A percentile compares a stretch with the other conserved stretches of the same genome.
phyloP scores from a whole-genome alignment of 2,329 filamentous ascomycete genomes.

The Fusarium hostae region DNA sequence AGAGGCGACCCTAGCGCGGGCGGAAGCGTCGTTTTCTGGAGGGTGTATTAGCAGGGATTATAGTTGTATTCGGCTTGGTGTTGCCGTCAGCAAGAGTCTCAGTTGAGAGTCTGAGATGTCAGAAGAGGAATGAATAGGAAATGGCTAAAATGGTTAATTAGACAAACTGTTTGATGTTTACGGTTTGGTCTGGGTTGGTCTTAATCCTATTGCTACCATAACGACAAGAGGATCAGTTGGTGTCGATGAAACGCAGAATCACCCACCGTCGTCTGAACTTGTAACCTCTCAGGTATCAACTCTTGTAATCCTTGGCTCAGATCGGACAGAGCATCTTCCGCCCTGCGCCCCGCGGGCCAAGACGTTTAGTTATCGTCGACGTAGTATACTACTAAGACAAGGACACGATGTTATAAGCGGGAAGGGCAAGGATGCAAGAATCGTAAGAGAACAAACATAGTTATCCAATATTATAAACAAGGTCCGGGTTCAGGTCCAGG shows the following conservation, averaged over 20 bases:
- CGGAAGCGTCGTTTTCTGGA: neutral
- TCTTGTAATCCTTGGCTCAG: slow-evolving; percentile 16
- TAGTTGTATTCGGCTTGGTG: slow-evolving; percentile 6
- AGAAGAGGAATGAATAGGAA: neutral
- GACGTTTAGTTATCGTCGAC: slow-evolving; percentile 4
- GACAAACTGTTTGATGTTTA: slow-evolving; percentile 5
- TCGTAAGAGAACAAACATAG: slow-evolving; percentile 17
- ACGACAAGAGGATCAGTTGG: slow-evolving; percentile 2
- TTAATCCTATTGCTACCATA: neutral
- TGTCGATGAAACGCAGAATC: slow-evolving; percentile 11
- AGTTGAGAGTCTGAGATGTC: neutral
- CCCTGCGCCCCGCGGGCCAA: slow-evolving; percentile 18
- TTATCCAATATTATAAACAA: neutral
- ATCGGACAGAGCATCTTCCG: slow-evolving; percentile 14
- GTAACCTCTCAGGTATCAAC: slow-evolving; percentile 8
- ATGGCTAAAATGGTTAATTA: slow-evolving; percentile 12
- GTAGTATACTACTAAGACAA: slow-evolving; percentile 6
- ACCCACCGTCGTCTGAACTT: slow-evolving; percentile 16
- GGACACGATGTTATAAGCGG: slow-evolving; percentile 15
- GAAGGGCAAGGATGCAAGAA: slow-evolving; percentile 2
- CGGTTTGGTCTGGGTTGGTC: slow-evolving; percentile 1
- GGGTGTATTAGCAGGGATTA: neutral
- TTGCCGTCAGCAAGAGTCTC: slow-evolving; percentile 20
- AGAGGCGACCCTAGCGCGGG: slow-evolving; percentile 36
- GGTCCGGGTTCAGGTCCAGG: slow-evolving; percentile 1